A percentile compares a stretch with the other conserved stretches of the same genome.
Conservation (phyloP, 768 basidiomycete species). For the Sistotremastrum suecicum region DNA sequence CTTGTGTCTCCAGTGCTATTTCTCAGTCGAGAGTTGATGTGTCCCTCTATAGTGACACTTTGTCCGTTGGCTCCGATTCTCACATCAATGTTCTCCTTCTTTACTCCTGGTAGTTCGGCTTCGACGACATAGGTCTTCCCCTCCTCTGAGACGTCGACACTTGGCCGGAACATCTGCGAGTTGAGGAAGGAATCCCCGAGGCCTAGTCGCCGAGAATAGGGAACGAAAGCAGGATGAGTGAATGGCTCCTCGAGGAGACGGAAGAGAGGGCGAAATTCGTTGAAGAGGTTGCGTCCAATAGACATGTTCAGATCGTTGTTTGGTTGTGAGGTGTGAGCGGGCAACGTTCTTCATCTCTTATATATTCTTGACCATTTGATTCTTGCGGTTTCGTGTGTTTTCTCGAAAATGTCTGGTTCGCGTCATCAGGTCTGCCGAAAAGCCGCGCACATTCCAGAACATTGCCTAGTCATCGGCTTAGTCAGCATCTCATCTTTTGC, state of each 20-base stretch:
- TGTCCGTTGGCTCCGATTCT: slow-evolving; percentile 56
- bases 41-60: slow-evolving; percentile 62
- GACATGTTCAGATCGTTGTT: slow-evolving; percentile 31
- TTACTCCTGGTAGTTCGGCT: slow-evolving; percentile 67
- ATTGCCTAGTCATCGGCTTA: no score
- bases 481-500: no score
- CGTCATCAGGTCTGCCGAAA: no score
- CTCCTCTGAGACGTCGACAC: slow-evolving; percentile 56
- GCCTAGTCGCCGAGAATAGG: background rate
- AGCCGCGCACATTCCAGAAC: no score
- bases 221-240: slow-evolving; percentile 13
- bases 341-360: background rate
- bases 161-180: slow-evolving; percentile 21
- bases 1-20: slow-evolving; percentile 3
- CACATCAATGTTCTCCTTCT: slow-evolving; percentile 62
- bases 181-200: slow-evolving; percentile 27
- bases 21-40: slow-evolving; percentile 20
- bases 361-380: no score
- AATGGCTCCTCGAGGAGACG: slow-evolving; percentile 66
- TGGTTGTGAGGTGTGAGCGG: no score
- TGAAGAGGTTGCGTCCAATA: slow-evolving; percentile 45
- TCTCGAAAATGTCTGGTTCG: no score
- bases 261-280: slow-evolving; percentile 63
- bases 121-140: slow-evolving; percentile 53
- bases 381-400: no score